phyloP scores from a whole-genome alignment of 495 filamentous ascomycete species.

The Copromyces sp. region DNA sequence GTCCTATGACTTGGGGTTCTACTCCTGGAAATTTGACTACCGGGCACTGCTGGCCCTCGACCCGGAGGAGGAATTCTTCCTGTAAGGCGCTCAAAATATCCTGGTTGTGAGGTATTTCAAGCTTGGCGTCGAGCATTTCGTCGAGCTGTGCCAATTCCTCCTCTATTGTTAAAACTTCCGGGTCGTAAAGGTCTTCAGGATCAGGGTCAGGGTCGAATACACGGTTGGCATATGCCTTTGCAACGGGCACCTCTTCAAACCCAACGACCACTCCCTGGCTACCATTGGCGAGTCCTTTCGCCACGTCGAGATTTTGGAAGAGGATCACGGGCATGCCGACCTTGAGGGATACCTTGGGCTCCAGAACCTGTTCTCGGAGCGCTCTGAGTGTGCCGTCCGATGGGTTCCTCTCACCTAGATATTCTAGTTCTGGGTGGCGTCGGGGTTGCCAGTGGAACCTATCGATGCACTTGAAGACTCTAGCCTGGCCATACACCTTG shows the following conservation, averaged over 20 bases:
- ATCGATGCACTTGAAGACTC: constrained; percentile 62
- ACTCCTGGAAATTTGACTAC: not conserved
- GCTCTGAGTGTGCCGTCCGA: constrained; percentile 55
- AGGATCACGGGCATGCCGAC: constrained; percentile 87
- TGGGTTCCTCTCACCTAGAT: constrained; percentile 48
- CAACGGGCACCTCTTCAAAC: constrained; percentile 40
- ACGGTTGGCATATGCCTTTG: not conserved
- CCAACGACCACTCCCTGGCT: constrained; percentile 73
- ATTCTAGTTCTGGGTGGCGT: constrained; percentile 52
- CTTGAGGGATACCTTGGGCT: constrained; percentile 54
- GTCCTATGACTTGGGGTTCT: not conserved
- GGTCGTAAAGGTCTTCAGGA: too few relatives aligned
- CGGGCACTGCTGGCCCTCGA: not conserved
- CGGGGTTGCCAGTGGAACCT: constrained; percentile 48
- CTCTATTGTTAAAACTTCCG: too few relatives aligned
- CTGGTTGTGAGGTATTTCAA: too few relatives aligned
- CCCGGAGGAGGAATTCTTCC: not conserved
- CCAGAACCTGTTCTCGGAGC: constrained; percentile 43
- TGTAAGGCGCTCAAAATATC: too few relatives aligned
- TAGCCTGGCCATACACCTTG: constrained; percentile 22
- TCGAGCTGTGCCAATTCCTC: too few relatives aligned
- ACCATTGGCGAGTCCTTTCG: constrained; percentile 73
- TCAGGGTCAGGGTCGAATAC: not conserved
- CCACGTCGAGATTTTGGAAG: constrained; percentile 77
- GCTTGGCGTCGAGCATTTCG: too few relatives aligned